Evolutionary conservation across 345 rosid genomes (phyloP).

Genomic region (Eucalyptus viminalis): DNA sequence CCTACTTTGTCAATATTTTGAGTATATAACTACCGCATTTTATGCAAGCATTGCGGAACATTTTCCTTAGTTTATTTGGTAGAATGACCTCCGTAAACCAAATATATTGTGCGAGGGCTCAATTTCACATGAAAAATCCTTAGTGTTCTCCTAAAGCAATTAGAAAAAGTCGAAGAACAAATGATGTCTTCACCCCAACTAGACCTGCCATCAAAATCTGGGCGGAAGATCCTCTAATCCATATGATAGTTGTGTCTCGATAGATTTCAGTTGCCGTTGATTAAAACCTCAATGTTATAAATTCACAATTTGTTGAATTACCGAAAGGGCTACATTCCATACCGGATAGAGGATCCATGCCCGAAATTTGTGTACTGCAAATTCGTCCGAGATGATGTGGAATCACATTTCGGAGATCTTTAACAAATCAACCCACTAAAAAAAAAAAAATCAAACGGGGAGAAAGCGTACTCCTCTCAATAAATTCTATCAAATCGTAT

Average conservation of each 20-base stretch:
- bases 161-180: neutral
- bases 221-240: neutral
- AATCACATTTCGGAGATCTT: neutral
- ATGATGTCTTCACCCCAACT: neutral
- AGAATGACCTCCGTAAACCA: neutral
- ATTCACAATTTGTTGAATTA: neutral
- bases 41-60: neutral
- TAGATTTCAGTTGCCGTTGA: neutral
- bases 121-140: neutral
- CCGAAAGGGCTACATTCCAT: neutral
- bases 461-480: neutral
- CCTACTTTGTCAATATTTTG: neutral
- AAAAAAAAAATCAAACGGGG: neutral
- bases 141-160: neutral
- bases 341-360: neutral
- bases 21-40: neutral
- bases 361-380: neutral
- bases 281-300: neutral
- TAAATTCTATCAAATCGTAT: too few species aligned
- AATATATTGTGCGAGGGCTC: neutral
- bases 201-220: neutral
- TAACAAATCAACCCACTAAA: neutral
- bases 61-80: neutral
- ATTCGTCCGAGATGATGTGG: neutral
- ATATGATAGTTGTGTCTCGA: neutral